These are phyloP conservation scores for Dillenia suffruticosa DNA, from an alignment of 164 flowering plant genomes.

Conservation along the genomic window DNA sequence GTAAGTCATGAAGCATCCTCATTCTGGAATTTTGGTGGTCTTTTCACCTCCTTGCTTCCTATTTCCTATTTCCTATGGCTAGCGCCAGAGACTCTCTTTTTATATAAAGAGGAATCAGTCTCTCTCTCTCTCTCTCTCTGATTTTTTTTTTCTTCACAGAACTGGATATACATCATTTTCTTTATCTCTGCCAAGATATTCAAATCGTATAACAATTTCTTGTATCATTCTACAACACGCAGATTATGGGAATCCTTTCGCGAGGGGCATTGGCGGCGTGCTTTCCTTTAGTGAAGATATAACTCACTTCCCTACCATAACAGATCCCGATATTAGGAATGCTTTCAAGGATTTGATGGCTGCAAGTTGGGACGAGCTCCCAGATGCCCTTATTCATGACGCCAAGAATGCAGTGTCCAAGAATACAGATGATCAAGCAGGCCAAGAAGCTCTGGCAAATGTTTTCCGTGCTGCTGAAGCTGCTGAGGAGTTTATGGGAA, in stretches of 20 bases:
- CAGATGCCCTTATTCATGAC: constrained; percentile 45
- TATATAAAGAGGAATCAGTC: too few relatives aligned
- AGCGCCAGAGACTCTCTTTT: too few relatives aligned
- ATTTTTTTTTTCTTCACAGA: not conserved
- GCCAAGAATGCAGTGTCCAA: constrained; percentile 65
- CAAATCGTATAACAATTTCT: not conserved
- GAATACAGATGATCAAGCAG: constrained; percentile 62
- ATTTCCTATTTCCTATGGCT: too few relatives aligned
- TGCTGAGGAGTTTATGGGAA: constrained; percentile 67
- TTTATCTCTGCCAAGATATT: not conserved
- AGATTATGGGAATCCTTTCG: constrained; percentile 36
- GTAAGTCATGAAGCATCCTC: too few relatives aligned
- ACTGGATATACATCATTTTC: not conserved
- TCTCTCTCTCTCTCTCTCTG: not conserved
- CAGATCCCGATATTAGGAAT: constrained; percentile 57
- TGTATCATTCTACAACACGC: constrained; percentile 1
- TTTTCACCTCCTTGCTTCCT: too few relatives aligned
- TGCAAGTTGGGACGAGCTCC: constrained; percentile 74
- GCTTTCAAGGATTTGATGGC: constrained; percentile 89
- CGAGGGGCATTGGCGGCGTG: constrained; percentile 38
- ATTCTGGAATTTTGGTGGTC: too few relatives aligned
- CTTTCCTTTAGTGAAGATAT: constrained; percentile 66
- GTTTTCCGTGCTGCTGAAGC: constrained; percentile 92
- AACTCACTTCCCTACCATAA: constrained; percentile 51
- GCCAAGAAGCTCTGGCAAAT: constrained; percentile 62